Evolutionary conservation across 2,329 filamentous ascomycete genomes (phyloP).

Genomic region (Talaromyces funiculosus): DNA sequence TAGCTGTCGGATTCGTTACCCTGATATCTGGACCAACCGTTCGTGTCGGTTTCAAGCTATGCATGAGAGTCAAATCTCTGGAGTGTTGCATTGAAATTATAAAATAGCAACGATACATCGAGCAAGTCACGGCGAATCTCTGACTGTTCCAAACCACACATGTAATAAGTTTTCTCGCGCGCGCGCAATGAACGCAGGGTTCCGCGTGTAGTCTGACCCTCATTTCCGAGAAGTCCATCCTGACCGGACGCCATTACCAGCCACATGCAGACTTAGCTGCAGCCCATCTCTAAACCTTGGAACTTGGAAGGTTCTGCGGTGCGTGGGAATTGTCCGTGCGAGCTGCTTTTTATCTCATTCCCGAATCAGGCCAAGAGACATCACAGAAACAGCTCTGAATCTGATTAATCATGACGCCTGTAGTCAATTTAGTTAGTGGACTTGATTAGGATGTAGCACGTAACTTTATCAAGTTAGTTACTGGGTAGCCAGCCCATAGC

Average conservation of each 20-base stretch:
- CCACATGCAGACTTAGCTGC: not conserved
- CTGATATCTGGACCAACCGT: not conserved
- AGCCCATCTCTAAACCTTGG: not conserved
- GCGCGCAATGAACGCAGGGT: not conserved
- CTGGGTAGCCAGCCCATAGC: not conserved
- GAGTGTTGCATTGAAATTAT: not conserved
- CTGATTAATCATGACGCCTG: not conserved
- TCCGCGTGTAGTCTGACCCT: not conserved
- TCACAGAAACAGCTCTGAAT: not conserved
- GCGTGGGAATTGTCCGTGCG: constrained; percentile 2
- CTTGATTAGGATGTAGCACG: not conserved
- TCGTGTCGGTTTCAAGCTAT: not conserved
- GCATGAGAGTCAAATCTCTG: not conserved
- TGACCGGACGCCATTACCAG: not conserved
- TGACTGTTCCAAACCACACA: not conserved
- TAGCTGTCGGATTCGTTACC: not conserved
- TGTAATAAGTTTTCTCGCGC: not conserved
- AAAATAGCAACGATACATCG: not conserved
- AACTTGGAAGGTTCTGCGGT: not conserved
- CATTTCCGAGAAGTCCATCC: not conserved
- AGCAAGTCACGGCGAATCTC: not conserved
- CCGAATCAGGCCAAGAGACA: not conserved
- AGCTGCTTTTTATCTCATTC: not conserved
- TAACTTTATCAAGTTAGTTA: not conserved
- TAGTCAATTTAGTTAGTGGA: not conserved